Base-by-base conservation (phyloP, 192 early-diverging fungal genomes). In the Thamnidium elegans region DNA sequence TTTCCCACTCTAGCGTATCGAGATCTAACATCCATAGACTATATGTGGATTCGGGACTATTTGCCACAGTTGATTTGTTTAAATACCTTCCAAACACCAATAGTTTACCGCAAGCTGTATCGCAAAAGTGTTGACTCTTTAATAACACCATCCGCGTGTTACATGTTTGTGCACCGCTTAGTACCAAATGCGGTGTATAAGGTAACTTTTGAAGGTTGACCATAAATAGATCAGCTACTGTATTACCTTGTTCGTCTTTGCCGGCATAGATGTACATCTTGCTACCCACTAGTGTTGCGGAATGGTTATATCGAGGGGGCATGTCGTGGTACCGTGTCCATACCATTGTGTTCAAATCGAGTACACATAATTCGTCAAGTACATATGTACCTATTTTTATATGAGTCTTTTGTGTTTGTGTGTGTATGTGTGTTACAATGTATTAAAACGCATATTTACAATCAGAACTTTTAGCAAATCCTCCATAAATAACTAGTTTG, bases 261-360 rank as follows among this genome's bases (percentile, higher is more conserved):
- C 85, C 85, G 31, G 78, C 85, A 48, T 81, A 87, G 8, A 87
- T 79, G 67, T 85, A 87, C 19, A 87, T 71, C 36, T 82, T 81
- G n/a, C 70, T 59, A 7, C 66, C 73, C 32, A 84, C 78, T 8
- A 87, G 52, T 9, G 73, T 79, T 8, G 82, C 78, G 2, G 79
- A 86, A 65, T 87, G 85, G 51, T 79, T 78, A 39, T 82, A 78
- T 4, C 85, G 70, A 20, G 75, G 77, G 15, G 80, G 78, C 21
- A 84, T 75, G 0, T 63, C 60, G 45, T 78, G 61, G 23, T 77
- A 75, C 15, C 70, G 63, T 23, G 71, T 71, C 85, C 85, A 87
- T 9, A 70, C 73, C 63, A 83, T 78, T 30, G 81, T 84, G 8
- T 80, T 66, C 46, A 87, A 63, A 63, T 87, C 82, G 52, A 87